Evolutionary conservation across 2,329 filamentous ascomycete genomes (phyloP), one percentile per base, ranked within the genome.

Genomic region (Metarhizium guizhouense): DNA sequence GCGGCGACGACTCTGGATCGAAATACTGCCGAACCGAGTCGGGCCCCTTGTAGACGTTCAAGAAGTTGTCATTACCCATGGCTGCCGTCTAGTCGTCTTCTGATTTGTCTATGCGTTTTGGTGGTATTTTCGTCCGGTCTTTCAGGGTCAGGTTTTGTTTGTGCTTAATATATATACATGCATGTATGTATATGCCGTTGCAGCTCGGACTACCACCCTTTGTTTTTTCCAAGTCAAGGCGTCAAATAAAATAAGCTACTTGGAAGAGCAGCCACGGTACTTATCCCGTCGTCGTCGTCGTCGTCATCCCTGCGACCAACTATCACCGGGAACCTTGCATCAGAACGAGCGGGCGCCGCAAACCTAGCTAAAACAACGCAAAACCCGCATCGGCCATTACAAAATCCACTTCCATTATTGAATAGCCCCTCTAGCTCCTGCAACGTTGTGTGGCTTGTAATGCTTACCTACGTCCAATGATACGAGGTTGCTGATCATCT

Each of bases 21-120:
- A 82, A 84, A 64, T 82, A 85, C 43, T 82, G 68, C 55, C 72
- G 74, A 56, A 85, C 65, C 6, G 82, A 78, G 60, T 82, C 72
- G n/a, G 77, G 73, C 13, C 82, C 82, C 13, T 72, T 75, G 62
- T 79, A 85, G 45, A 82, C 76, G 62, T 84, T 84, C 51, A 73
- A 65, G 48, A 59, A 50, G 53, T 51, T 54, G 25, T 32, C 34
- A 13, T 51, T 43, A 7, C 30, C 47, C 53, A 54, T 54, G 53
- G 38, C 25, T 30, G 14, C 34, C 30, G 36, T 10, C 13, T 30
- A 7, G 25, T 29, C 34, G n/a, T 11, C 42, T 45, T 32, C 4
- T 20, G 11, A 3, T 43, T 11, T 50, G 53, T 6, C n/a, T 29
- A 10, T 32, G 42, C 20, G 16, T 20, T 52, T 32, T 20, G 18